Evolutionary conservation across 257 asterid species (phyloP).

Genomic region (Solanum virginianum): DNA sequence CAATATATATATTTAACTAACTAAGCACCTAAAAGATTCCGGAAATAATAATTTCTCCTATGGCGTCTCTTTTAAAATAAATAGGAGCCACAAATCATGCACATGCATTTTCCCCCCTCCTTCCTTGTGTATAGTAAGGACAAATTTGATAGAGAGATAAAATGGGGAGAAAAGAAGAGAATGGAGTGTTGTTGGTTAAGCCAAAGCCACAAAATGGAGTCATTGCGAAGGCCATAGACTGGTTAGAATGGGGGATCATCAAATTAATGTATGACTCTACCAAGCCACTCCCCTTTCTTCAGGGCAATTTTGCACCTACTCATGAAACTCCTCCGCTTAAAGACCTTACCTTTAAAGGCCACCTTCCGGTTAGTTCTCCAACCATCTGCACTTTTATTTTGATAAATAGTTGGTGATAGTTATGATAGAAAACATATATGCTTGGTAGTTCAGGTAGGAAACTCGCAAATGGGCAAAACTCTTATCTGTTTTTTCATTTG

Average conservation of each 20-base stretch:
- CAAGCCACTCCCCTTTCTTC: slow-evolving; percentile 57
- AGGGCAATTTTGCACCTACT: slow-evolving; percentile 67
- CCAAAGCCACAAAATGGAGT: slow-evolving; percentile 63
- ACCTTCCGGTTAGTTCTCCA: slow-evolving; percentile 58
- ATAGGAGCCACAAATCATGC: background rate
- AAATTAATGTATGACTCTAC: slow-evolving; percentile 59
- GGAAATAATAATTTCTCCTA: too few species aligned
- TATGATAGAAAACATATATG: background rate
- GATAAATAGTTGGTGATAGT: background rate
- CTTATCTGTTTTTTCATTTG: background rate
- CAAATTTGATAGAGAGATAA: background rate
- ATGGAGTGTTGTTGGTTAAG: slow-evolving; percentile 44
- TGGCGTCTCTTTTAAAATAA: too few species aligned
- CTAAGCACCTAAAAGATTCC: too few species aligned
- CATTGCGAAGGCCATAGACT: slow-evolving; percentile 57
- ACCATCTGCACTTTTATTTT: background rate
- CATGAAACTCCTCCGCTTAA: slow-evolving; percentile 72
- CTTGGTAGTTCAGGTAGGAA: background rate
- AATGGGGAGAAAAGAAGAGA: slow-evolving; percentile 25
- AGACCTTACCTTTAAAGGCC: slow-evolving; percentile 56
- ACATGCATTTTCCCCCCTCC: background rate
- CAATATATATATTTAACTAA: too few species aligned
- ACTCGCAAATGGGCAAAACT: background rate
- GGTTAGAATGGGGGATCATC: slow-evolving; percentile 56
- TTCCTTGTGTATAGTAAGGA: background rate